Conservation (phyloP, 2,329 filamentous ascomycete genomes). For the Atkinsonella texensis region DNA sequence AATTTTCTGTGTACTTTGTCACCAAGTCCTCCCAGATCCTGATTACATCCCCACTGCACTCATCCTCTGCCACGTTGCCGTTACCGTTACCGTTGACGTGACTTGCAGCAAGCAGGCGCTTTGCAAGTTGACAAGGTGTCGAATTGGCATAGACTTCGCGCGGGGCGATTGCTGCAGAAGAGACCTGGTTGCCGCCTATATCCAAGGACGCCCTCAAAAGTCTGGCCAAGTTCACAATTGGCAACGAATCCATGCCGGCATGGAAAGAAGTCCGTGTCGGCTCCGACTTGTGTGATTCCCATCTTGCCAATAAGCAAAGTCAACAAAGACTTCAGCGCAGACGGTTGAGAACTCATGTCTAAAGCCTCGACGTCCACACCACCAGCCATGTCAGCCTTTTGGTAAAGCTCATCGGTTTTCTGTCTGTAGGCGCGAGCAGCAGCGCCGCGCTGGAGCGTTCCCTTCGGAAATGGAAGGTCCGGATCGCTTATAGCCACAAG, state of each 20-base stretch:
- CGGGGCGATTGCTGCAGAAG: conserved; percentile 10
- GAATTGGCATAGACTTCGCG: conserved; percentile 18
- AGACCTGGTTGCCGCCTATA: conserved; percentile 8
- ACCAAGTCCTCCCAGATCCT: conserved; percentile 10
- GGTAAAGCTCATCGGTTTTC: no score
- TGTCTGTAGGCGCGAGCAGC: no score
- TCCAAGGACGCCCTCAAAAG: conserved; percentile 11
- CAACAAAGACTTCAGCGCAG: conserved; percentile 14
- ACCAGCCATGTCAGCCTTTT: no score
- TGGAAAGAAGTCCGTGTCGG: conserved; percentile 25
- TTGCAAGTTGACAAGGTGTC: conserved; percentile 15
- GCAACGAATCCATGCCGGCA: conserved; percentile 27
- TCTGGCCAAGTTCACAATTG: conserved; percentile 18
- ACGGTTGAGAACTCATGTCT: conserved; percentile 12
- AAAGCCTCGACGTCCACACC: conserved; percentile 10
- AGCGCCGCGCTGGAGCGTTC: no score
- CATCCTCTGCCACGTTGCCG: conserved; percentile 5
- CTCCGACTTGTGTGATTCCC: conserved; percentile 9
- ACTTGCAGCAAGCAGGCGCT: conserved; percentile 3
- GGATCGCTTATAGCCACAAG: no score
- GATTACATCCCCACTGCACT: not conserved
- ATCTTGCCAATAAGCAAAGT: conserved; percentile 8
- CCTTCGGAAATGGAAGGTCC: no score
- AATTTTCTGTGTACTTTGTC: conserved; percentile 18
- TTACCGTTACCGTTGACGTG: not conserved